A percentile compares a stretch with the other conserved stretches of the same genome.
Conservation (phyloP, 2,329 filamentous ascomycete genomes). For the Penicillium frequentans region DNA sequence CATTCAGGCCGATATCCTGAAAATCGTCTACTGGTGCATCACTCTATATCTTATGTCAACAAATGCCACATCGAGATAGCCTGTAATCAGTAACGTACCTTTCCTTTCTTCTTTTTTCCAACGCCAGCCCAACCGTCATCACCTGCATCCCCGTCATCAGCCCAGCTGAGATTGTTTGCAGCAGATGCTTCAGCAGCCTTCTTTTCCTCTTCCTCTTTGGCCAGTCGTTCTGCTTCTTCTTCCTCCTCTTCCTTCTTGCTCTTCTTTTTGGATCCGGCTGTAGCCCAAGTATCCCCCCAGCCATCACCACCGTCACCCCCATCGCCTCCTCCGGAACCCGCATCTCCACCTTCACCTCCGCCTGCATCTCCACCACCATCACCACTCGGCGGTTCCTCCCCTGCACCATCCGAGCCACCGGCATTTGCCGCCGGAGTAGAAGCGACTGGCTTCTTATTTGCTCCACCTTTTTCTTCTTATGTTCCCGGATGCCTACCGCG, state of each 20-base stretch:
- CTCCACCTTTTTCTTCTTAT: constrained; percentile 33
- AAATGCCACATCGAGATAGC: background rate
- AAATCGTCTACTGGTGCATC: constrained; percentile 55
- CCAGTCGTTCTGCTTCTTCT: constrained; percentile 30
- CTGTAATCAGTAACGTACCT: constrained; percentile 40
- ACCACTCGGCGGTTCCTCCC: constrained; percentile 16
- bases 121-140: constrained; percentile 55
- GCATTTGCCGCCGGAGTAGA: constrained; percentile 11
- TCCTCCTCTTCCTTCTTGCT: constrained; percentile 33
- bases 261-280: constrained; percentile 31
- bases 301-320: constrained; percentile 37
- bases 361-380: constrained; percentile 31
- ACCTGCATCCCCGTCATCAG: constrained; percentile 42
- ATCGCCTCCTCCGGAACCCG: constrained; percentile 32
- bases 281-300: constrained; percentile 43
- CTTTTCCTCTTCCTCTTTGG: constrained; percentile 25
- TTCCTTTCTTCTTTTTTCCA: constrained; percentile 59
- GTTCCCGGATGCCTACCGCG: constrained; percentile 30
- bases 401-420: constrained; percentile 30
- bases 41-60: constrained; percentile 22
- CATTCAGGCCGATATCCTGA: constrained; percentile 67
- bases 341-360: constrained; percentile 25
- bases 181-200: constrained; percentile 31
- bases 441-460: constrained; percentile 19
- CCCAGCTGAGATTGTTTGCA: constrained; percentile 44